Conservation (phyloP, 257 asterid species). For the Solanum appendiculatum region DNA sequence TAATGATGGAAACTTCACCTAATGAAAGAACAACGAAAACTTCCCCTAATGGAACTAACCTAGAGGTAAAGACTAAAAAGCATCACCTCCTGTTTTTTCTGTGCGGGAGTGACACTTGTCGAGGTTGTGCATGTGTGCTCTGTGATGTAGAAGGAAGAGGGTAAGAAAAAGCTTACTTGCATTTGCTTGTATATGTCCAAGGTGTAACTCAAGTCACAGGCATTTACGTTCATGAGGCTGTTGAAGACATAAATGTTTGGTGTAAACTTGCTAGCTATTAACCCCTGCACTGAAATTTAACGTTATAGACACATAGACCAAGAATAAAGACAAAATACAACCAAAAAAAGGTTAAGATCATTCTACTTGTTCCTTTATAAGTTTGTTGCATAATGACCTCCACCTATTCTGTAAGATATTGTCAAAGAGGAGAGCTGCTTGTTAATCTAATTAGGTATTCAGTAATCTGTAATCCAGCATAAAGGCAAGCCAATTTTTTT, state of each 20-base stretch:
- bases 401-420: background rate
- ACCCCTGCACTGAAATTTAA: slow-evolving; percentile 47
- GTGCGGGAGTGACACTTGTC: background rate
- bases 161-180: slow-evolving; percentile 46
- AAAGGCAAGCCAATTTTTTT: background rate
- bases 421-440: background rate
- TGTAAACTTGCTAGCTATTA: slow-evolving; percentile 41
- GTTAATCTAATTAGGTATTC: background rate
- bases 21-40: background rate
- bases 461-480: background rate
- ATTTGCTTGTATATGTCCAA: slow-evolving; percentile 56
- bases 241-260: slow-evolving; percentile 74
- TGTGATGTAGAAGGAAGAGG: background rate
- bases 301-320: slow-evolving; percentile 11
- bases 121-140: background rate
- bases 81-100: background rate
- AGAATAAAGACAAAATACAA: background rate
- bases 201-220: slow-evolving; percentile 70
- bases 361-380: background rate
- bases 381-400: background rate
- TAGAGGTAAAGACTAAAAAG: background rate
- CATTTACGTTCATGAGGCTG: slow-evolving; percentile 94
- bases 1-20: background rate
- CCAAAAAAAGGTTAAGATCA: background rate
- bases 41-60: background rate